Conservation (phyloP, 768 basidiomycete genomes). For the Termitomyces sp. region DNA sequence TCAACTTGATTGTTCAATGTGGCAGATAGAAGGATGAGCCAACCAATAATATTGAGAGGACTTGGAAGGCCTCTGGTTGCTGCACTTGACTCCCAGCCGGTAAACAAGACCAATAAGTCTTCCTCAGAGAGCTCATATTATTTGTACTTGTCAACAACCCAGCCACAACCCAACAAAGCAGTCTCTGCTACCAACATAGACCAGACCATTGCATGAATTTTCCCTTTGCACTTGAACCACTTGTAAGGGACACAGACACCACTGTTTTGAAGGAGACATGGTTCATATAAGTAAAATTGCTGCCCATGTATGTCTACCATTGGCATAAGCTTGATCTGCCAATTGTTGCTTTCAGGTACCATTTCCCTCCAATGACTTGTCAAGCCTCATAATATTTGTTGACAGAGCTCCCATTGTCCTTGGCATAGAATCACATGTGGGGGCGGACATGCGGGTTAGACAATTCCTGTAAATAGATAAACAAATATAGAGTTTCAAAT, state of each 20-base stretch:
- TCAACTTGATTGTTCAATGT: background rate
- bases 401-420: background rate
- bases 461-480: constrained; percentile 1
- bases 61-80: background rate
- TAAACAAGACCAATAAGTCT: background rate
- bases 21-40: background rate
- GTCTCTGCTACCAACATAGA: background rate
- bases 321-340: background rate
- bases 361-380: constrained; percentile 3
- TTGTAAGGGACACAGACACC: background rate
- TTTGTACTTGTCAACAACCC: background rate
- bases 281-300: background rate
- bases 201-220: constrained; percentile 1
- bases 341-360: background rate
- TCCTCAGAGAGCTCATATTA: background rate
- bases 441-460: background rate
- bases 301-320: background rate
- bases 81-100: background rate
- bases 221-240: constrained; percentile 1
- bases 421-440: background rate
- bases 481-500: background rate
- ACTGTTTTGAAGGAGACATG: background rate
- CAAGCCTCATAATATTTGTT: background rate
- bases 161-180: background rate
- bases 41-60: constrained; percentile 2